A percentile compares a stretch with the other conserved stretches of the same genome.
phyloP scores from a whole-genome alignment of 257 asterid species.

The Penstemon eatonii region DNA sequence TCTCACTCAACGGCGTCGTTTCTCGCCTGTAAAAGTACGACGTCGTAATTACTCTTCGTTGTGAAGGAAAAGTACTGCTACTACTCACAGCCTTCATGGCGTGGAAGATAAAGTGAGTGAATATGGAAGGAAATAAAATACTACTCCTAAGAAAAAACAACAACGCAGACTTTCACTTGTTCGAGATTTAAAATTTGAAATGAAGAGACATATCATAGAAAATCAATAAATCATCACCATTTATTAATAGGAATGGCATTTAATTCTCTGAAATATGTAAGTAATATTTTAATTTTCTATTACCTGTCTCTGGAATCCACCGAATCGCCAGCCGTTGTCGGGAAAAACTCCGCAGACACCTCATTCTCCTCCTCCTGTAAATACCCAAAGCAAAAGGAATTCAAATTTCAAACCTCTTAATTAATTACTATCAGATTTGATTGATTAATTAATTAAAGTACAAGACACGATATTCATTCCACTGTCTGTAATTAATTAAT shows the following conservation, averaged over 20 bases:
- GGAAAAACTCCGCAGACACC: conserved; percentile 33
- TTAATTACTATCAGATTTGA: neutral
- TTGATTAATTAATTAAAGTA: conserved; percentile 19
- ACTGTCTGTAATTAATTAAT: conserved; percentile 4
- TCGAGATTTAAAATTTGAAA: conserved; percentile 41
- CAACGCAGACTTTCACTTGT: no score
- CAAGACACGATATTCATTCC: conserved; percentile 28
- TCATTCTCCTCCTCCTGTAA: conserved; percentile 38
- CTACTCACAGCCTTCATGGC: conserved; percentile 14
- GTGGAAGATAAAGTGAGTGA: conserved; percentile 20
- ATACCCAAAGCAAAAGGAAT: conserved; percentile 21
- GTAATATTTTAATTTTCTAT: neutral
- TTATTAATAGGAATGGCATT: neutral
- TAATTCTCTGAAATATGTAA: neutral
- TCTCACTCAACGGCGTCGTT: conserved; percentile 37
- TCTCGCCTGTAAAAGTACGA: conserved; percentile 38
- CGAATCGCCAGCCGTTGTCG: conserved; percentile 38
- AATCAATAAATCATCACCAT: conserved; percentile 21
- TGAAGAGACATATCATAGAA: conserved; percentile 34
- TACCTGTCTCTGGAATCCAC: conserved; percentile 47
- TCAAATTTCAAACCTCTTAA: conserved; percentile 24
- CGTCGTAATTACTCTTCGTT: neutral
- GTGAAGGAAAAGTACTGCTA: conserved; percentile 11
- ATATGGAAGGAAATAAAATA: conserved; percentile 7
- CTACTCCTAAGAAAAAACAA: neutral